Base-by-base conservation (phyloP, 2,329 filamentous ascomycete species). In the Drechslera avenae region DNA sequence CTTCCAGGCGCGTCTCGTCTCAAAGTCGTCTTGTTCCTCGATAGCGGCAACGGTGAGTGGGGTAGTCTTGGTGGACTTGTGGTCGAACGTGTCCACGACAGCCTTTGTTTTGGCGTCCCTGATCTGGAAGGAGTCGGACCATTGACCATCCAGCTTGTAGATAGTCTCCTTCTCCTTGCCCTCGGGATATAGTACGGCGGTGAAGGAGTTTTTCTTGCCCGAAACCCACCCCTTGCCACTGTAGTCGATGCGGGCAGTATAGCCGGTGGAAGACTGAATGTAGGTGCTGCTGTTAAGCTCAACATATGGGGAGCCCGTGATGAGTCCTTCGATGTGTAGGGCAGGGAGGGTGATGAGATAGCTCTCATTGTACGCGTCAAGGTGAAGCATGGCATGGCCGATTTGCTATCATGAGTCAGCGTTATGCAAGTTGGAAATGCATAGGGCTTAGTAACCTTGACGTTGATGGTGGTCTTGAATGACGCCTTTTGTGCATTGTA, bases 401-500 rank as follows among this genome's bases (percentile, higher is more conserved):
- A 95, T 88, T 77, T 96, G 91, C 81, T 75, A 45, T 31, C 16
- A 23, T 21, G 3, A 3, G 10, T 65, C 12, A 67, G 51, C 5
- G 12, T 4, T 5, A 19, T 1, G 17, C 21, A n/a, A 4, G 19
- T 19, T 7, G 1, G 14, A n/a, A 7, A 3, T 16, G 4, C 26
- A 5, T 12, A 12, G 1, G 4, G 6, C 1, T 9, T 4, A 26
- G 35, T 39, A 30, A 73, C 73, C 64, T 95, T 96, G 69, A 99
- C 88, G 67, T 93, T 89, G 74, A 97, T 97, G 36, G 93, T 96
- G 63, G 88, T 87, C 56, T 89, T 90, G 76, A 99, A 97, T 13
- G 91, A 95, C 3, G 93, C 92, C 75, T 96, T 97, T 72, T 97
- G 94, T 13, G 90, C 93, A 68, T 97, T 97, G 78, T 96, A 97